These are phyloP conservation scores for Colletotrichum eremochloae DNA, from an alignment of 2,329 filamentous ascomycete genomes.

Conservation along the genomic window DNA sequence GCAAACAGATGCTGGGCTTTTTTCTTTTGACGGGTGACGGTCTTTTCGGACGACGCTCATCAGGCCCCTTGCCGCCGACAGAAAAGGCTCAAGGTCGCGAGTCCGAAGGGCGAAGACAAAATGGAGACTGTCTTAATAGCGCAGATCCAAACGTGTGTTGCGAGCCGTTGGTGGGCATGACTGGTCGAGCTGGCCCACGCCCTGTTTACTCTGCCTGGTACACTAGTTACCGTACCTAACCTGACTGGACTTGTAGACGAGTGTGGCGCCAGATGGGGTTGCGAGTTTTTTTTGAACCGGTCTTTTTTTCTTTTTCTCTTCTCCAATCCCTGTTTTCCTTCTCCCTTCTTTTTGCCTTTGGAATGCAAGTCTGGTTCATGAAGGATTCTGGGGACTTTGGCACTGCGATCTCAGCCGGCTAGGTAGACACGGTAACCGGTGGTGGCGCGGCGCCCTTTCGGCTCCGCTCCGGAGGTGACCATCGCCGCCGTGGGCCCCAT, in stretches of 20 bases:
- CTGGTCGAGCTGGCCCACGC: not conserved
- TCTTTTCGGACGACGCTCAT: too few relatives aligned
- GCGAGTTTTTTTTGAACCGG: too few relatives aligned
- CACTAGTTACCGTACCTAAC: not conserved
- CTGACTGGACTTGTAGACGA: not conserved
- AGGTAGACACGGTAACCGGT: not conserved
- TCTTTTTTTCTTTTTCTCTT: not conserved
- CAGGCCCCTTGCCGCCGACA: not conserved
- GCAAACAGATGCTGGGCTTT: not conserved
- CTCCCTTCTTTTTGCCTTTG: not conserved
- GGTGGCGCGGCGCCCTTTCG: slow-evolving; percentile 5
- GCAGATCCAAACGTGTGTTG: too few relatives aligned
- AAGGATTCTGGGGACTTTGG: not conserved
- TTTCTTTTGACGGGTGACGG: too few relatives aligned
- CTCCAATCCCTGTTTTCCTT: not conserved
- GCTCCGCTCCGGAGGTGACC: slow-evolving; percentile 9
- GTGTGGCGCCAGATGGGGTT: not conserved
- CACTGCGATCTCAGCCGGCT: not conserved
- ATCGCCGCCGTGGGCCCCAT: not conserved
- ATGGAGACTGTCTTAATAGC: not conserved
- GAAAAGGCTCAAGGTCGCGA: not conserved
- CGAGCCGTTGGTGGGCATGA: not conserved
- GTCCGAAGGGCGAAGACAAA: not conserved
- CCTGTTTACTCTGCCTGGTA: not conserved
- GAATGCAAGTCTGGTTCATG: not conserved